phyloP scores from a whole-genome alignment of 331 rosid species.

The Ulmus americana region DNA sequence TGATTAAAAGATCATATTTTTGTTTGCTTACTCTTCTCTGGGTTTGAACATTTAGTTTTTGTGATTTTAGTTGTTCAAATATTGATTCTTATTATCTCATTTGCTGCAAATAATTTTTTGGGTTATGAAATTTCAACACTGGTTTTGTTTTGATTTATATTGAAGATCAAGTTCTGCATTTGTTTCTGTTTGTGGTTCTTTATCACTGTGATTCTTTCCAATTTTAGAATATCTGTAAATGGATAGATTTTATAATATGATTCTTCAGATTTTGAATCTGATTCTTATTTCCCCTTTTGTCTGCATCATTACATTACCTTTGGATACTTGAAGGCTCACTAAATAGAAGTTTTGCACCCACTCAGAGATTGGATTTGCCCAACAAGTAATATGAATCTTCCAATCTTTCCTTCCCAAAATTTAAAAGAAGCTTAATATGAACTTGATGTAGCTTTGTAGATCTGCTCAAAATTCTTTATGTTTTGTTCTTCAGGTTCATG shows the following conservation, averaged over 20 bases:
- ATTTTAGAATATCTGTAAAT: not conserved
- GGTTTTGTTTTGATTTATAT: not conserved
- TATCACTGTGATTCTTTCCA: not conserved
- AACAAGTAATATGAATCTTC: slow-evolving; percentile 29
- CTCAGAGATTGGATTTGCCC: slow-evolving; percentile 22
- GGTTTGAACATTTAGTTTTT: slow-evolving; percentile 6
- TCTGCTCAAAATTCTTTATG: slow-evolving; percentile 13
- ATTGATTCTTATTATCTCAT: not conserved
- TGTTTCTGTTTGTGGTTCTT: slow-evolving; percentile 19
- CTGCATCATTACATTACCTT: slow-evolving; percentile 16
- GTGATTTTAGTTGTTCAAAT: slow-evolving; percentile 16
- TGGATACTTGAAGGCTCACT: slow-evolving; percentile 20
- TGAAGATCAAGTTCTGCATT: slow-evolving; percentile 7
- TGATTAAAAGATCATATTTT: slow-evolving; percentile 7
- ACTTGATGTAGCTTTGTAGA: slow-evolving; percentile 5
- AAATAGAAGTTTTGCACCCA: slow-evolving; percentile 11
- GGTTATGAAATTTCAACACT: not conserved
- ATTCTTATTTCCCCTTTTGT: slow-evolving; percentile 10
- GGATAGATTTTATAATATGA: slow-evolving; percentile 12
- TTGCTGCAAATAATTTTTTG: slow-evolving; percentile 7
- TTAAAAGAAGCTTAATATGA: slow-evolving; percentile 10
- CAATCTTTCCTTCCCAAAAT: slow-evolving; percentile 1
- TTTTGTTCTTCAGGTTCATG: slow-evolving; percentile 38
- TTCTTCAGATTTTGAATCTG: slow-evolving; percentile 16
- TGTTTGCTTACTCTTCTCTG: not conserved